phyloP scores from a whole-genome alignment of 768 basidiomycete genomes.

The Amanita polypyramis region DNA sequence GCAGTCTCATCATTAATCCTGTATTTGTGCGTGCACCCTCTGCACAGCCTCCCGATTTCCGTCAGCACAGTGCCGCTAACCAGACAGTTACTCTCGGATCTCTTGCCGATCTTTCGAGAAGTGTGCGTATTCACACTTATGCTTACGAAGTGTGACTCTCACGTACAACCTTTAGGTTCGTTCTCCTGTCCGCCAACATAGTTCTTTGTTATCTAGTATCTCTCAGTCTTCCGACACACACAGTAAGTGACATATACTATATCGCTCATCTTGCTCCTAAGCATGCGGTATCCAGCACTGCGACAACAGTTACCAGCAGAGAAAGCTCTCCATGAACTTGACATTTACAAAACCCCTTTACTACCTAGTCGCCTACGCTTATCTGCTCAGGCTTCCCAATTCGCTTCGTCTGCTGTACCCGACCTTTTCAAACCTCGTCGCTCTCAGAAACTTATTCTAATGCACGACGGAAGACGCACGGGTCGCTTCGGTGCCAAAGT shows the following conservation, averaged over 20 bases:
- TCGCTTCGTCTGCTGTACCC: constrained; percentile 31
- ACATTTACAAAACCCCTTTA: constrained; percentile 72
- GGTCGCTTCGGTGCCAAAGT: constrained; percentile 35
- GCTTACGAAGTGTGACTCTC: background rate
- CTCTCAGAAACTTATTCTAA: constrained; percentile 34
- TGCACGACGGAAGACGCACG: constrained; percentile 46
- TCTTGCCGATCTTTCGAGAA: constrained; percentile 45
- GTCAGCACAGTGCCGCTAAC: constrained; percentile 19
- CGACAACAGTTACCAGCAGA: constrained; percentile 44
- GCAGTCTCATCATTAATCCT: constrained; percentile 51
- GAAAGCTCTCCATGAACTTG: constrained; percentile 58
- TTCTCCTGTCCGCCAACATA: constrained; percentile 41
- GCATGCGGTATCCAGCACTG: constrained; percentile 5
- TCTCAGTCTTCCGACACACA: constrained; percentile 20
- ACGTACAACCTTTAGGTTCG: constrained; percentile 19
- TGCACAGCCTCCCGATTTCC: constrained; percentile 17
- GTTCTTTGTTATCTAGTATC: constrained; percentile 38
- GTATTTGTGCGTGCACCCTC: constrained; percentile 57
- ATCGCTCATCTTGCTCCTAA: background rate
- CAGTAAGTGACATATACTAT: background rate
- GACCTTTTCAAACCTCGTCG: constrained; percentile 55
- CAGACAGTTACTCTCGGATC: constrained; percentile 44
- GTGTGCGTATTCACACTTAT: constrained; percentile 27
- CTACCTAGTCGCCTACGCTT: constrained; percentile 49
- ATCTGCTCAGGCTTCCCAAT: constrained; percentile 18